Evolutionary conservation across 2,329 filamentous ascomycete species (phyloP), one percentile per base, ranked within the genome.

Genomic region (Penicillium digitatum): DNA sequence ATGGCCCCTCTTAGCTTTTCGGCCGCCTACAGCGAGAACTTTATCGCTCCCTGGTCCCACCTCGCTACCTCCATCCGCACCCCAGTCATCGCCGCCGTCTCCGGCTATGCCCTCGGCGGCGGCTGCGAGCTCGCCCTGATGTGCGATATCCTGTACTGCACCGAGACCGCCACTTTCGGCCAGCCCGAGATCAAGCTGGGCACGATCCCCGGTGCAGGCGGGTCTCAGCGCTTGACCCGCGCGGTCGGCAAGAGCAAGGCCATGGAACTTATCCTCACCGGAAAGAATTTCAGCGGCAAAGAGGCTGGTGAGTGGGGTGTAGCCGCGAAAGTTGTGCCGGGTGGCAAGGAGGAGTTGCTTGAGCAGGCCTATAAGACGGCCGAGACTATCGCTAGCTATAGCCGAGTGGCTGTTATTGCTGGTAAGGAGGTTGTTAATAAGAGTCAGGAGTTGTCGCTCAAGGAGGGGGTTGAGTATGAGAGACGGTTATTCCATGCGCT

Each of bases 391-490:
- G 92, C 94, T 0, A 78, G 88, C 1, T 90, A 94, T 75, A 92
- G 89, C 49, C 85, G 82, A 69, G 87, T 99, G n/a, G 89, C 93
- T 1, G 85, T 95, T 55, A 86, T 90, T 77, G 94, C 89, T 11
- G 87, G 84, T 54, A 99, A 99, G 81, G 94, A 99, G 80, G 93
- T 94, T n/a, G 93, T 99, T 53, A 96, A 97, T 74, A 97, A 96
- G 86, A 96, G 91, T 74, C 92, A 97, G 80, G 94, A 99, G 66
- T 76, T 96, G 64, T 81, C 87, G 3, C 78, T 99, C 56, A 80
- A 88, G 64, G 94, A 97, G 69, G 94, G 94, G 14, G 88, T 99
- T 1, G 94, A 99, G 77, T 97, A 86, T 76, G 94, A 99, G 82
- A 82, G 94, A 70, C 84, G 92, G 50, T 82, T 97, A 32, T 99